Conservation (phyloP, 495 filamentous ascomycete genomes). For the Hypomontagnella monticulosa region DNA sequence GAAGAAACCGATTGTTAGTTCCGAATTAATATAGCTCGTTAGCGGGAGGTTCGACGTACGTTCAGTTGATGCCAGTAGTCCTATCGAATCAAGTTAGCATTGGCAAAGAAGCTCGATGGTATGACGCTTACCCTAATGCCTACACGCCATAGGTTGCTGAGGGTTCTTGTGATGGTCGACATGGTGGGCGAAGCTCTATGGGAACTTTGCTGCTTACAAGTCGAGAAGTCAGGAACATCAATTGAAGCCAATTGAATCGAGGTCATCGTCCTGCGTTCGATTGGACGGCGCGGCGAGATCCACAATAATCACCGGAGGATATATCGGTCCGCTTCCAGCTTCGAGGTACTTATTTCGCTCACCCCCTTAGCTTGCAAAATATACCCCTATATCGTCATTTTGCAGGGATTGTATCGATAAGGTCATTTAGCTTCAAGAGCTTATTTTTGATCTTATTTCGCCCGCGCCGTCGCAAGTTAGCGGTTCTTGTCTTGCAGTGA, state of each 20-base stretch:
- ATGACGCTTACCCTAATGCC: slow-evolving; percentile 76
- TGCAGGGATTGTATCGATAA: slow-evolving; percentile 22
- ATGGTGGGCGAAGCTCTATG: slow-evolving; percentile 67
- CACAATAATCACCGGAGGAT: slow-evolving; percentile 9
- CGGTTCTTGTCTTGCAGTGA: too few species aligned
- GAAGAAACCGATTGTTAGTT: slow-evolving; percentile 31
- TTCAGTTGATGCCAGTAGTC: slow-evolving; percentile 92
- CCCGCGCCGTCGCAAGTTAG: too few species aligned
- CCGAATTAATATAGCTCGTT: slow-evolving; percentile 38
- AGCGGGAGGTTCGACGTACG: slow-evolving; percentile 63
- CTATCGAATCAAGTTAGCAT: slow-evolving; percentile 56
- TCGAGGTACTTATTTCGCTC: too few species aligned
- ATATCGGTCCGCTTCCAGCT: slow-evolving; percentile 1
- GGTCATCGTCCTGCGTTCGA: slow-evolving; percentile 26
- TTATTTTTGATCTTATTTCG: slow-evolving; percentile 4
- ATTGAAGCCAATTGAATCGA: slow-evolving; percentile 1
- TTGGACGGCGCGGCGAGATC: slow-evolving; percentile 11
- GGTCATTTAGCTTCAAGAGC: slow-evolving; percentile 8
- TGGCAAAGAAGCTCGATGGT: not conserved
- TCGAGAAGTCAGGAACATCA: slow-evolving; percentile 1
- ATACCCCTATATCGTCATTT: slow-evolving; percentile 4
- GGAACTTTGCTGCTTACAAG: slow-evolving; percentile 21
- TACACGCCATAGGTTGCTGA: slow-evolving; percentile 85
- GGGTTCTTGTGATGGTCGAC: slow-evolving; percentile 89
- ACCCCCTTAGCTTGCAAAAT: not conserved